Evolutionary conservation across 1,139 yeast species (phyloP), one percentile per base, ranked within the genome.

Genomic region (Sugiyamaella xylanicola): DNA sequence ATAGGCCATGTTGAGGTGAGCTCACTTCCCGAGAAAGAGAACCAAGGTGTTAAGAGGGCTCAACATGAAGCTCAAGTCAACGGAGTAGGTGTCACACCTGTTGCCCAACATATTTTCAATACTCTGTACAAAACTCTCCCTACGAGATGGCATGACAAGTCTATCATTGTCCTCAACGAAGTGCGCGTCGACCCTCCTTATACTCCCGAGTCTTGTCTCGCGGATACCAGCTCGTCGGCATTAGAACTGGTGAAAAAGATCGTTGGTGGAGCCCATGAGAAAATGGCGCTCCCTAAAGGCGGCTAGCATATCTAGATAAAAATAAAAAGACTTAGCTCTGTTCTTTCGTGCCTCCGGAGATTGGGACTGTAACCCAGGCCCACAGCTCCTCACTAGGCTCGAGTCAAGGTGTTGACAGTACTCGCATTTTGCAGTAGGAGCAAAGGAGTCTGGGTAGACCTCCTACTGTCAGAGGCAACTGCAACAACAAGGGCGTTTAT

Each of bases 211-310:
- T 69, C 70, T 54, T 75, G 78, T 58, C 64, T 63, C 35, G 68
- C 71, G 16, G 68, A 63, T 49, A 64, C 70, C 2, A 68, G 70
- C 29, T 68, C 77, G 7, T 19, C 46, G 39, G 55, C 82, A 17
- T 65, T 78, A 32, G 72, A 74, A 17, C 72, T 81, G 57, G 80
- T 86, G 21, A 78, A 77, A 64, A 76, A 77, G 61, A 77, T 82
- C 52, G 80, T 85, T 22, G 79, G 78, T 58, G 84, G 81, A 56
- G 80, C 81, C 35, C 82, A 87, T 84, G 72, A 76, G 48, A 79
- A 77, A 58, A 69, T 81, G 58, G 83, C 79, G 57, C 69, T 77
- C 56, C 71, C 77, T 61, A 82, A 83, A 65, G 90, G 90, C n/a
- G 90, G 90, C 48, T 85, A 65, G 72, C 11, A 16, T 15, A 22